These are phyloP conservation scores for Parasitella parasitica DNA, from an alignment of 371 early-diverging fungal species.

Conservation along the genomic window DNA sequence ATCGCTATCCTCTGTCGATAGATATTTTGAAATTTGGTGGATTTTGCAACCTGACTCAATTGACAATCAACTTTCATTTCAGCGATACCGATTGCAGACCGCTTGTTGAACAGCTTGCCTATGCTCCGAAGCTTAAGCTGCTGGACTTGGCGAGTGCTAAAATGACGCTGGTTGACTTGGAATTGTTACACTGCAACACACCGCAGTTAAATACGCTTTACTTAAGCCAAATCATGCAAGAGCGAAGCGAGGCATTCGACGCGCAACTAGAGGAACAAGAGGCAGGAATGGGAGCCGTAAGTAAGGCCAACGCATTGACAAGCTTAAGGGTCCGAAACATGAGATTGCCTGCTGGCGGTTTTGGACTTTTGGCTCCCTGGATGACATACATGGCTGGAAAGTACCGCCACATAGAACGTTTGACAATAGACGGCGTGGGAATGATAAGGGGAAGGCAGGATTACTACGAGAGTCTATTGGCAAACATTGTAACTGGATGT, in stretches of 20 bases:
- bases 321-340: background rate
- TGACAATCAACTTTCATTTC: background rate
- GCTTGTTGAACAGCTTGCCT: background rate
- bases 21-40: background rate
- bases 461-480: background rate
- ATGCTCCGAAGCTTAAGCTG: background rate
- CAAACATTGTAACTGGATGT: background rate
- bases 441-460: background rate
- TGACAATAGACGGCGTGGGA: background rate
- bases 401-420: background rate
- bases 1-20: background rate
- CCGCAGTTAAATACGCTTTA: background rate
- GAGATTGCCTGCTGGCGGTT: background rate
- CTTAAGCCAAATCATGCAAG: background rate
- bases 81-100: background rate
- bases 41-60: background rate
- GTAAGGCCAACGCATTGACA: background rate
- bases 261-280: background rate
- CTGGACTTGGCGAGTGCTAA: background rate
- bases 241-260: background rate
- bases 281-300: background rate
- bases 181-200: background rate
- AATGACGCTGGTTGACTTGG: background rate
- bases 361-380: background rate
- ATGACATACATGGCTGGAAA: background rate